Evolutionary conservation across 495 filamentous ascomycete species (phyloP).

Genomic region (Corynascus novoguineensis): DNA sequence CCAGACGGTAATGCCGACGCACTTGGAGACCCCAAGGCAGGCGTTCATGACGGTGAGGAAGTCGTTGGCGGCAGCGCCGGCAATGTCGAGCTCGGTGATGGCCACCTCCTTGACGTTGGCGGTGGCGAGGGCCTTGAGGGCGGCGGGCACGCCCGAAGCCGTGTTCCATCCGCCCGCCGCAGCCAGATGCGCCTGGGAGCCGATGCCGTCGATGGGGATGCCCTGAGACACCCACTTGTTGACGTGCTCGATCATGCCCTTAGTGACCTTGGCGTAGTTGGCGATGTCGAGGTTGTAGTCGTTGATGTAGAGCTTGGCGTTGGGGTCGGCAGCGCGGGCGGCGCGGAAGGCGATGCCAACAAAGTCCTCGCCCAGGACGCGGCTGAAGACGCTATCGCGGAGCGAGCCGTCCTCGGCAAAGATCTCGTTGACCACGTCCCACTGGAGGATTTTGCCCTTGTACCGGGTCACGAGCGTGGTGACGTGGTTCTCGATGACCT

Average conservation of each 20-base stretch:
- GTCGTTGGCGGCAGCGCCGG: conserved; percentile 50
- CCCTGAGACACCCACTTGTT: conserved; percentile 60
- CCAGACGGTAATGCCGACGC: conserved; percentile 72
- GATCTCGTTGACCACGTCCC: conserved; percentile 63
- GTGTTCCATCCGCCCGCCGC: conserved; percentile 37
- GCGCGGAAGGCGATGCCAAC: conserved; percentile 58
- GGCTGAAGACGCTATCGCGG: conserved; percentile 51
- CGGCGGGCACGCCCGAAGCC: conserved; percentile 36
- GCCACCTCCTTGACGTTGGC: conserved; percentile 51
- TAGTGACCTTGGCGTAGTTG: conserved; percentile 46
- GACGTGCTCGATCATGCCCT: conserved; percentile 57
- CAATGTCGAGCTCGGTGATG: conserved; percentile 62
- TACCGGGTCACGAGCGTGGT: conserved; percentile 50
- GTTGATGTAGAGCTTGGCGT: conserved; percentile 60
- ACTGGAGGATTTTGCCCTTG: conserved; percentile 56
- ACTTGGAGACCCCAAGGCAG: conserved; percentile 56
- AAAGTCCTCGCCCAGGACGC: conserved; percentile 51
- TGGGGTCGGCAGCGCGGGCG: conserved; percentile 52
- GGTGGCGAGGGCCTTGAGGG: conserved; percentile 52
- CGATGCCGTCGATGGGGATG: conserved; percentile 67
- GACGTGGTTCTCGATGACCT: conserved; percentile 55
- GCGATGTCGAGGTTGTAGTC: conserved; percentile 56
- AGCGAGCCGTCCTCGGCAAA: conserved; percentile 57
- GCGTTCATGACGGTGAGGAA: conserved; percentile 60
- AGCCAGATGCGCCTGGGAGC: conserved; percentile 57